Base-by-base conservation (phyloP, 345 rosid species). In the Lepidium sativum region DNA sequence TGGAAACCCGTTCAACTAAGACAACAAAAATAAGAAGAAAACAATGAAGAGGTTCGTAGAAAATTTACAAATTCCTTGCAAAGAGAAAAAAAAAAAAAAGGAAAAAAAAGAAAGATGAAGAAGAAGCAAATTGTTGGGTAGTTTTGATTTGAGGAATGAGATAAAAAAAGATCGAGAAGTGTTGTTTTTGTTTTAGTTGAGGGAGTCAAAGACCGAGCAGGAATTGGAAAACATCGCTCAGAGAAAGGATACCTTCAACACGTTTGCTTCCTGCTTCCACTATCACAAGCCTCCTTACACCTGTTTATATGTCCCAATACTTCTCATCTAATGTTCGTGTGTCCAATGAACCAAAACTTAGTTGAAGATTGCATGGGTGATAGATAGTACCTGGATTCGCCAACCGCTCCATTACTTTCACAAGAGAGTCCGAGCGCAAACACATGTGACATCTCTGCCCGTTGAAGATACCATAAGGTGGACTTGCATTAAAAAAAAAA, bases 201-300 rank as follows among this genome's bases (percentile, higher is more conserved):
- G 54, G 23, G 56, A 51, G 70, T 76, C 77, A 78, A 62, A 77
- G 78, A 58, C 83, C 94, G 35, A 86, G 86, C 70, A 89, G 80
- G 74, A 81, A 86, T 64, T 65, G 77, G 75, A 86, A 84, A 53
- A 89, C 79, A 67, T 89, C 94, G 48, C 88, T 83, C 61, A 89
- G 47, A 6, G 96, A 82, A 42, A 89, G 78, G 34, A 86, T 79
- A 62, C 94, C 96, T 84, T 89, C 86, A 9, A 88, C 96, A 10
- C 96, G 96, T 75, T 81, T 88, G 85, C 88, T 88, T 43, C 96
- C 96, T 27, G 88, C 86, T 72, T 88, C 96, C 75, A 88, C 96
- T 38, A 86, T 78, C 60, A 88, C 77, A 37, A 88, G 74, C 67
- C 96, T 78, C 76, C 96, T 77, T 34, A 83, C 84, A 65, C 89